Evolutionary conservation across 2,329 filamentous ascomycete genomes (phyloP).

Genomic region (Diaporthe sp.): DNA sequence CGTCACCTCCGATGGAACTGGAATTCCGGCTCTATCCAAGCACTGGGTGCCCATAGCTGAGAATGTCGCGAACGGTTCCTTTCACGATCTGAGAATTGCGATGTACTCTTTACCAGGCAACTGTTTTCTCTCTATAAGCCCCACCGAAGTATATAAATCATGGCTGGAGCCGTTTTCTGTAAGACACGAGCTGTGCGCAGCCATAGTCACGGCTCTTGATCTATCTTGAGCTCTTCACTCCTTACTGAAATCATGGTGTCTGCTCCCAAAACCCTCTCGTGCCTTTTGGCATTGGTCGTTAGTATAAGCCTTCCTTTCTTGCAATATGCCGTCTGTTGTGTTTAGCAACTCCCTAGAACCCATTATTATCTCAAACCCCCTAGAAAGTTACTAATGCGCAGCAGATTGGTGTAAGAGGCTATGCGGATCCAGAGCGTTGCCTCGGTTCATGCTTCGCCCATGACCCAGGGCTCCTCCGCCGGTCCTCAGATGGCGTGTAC

Average conservation of each 20-base stretch:
- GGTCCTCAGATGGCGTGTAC: conserved; percentile 40
- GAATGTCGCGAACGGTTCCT: neutral
- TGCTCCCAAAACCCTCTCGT: neutral
- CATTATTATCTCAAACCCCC: neutral
- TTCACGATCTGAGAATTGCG: neutral
- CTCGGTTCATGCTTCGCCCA: conserved; percentile 47
- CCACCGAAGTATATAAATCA: neutral
- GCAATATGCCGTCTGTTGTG: neutral
- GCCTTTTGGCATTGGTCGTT: conserved; percentile 15
- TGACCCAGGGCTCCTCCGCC: conserved; percentile 38
- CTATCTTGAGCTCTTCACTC: neutral
- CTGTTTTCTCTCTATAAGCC: too few relatives aligned
- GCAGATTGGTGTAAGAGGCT: conserved; percentile 14
- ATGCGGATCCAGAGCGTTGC: conserved; percentile 53
- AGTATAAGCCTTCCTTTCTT: neutral
- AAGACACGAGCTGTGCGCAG: neutral
- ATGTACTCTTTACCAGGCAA: too few relatives aligned
- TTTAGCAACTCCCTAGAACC: too few relatives aligned
- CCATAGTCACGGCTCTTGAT: neutral
- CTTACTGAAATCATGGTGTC: neutral
- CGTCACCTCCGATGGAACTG: neutral
- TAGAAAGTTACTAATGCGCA: neutral
- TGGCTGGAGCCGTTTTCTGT: neutral
- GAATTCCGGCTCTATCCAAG: too few relatives aligned
- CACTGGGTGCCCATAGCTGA: neutral